Evolutionary conservation across 176 grass and related monocot genomes (phyloP), one percentile per base, ranked within the genome.

Genomic region (Raddia guianensis): DNA sequence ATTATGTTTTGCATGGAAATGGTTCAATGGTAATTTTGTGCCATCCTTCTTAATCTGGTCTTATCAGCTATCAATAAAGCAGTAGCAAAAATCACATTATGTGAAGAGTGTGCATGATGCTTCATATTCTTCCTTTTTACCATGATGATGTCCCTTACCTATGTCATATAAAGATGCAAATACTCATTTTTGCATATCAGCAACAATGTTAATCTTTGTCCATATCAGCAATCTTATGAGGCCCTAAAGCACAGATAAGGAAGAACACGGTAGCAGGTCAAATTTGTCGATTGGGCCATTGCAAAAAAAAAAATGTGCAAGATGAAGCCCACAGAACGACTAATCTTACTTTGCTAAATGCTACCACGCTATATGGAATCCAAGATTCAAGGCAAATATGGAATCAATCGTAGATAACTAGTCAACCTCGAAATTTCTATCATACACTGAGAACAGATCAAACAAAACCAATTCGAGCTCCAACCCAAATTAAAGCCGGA

Each of bases 1-100:
- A 53, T 47, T 49, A 59, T 70, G 18, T 63, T 85, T 64, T 80
- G 47, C 58, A 89, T 58, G 57, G 82, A 63, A 12, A 73, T 5
- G 27, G 43, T 78, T 67, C 15, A 49, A 83, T 73, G 69, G 43
- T 66, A 60, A 51, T 57, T 80, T 49, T 64, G 12, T 12, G 13
- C 5, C 42, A 15, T 40, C 54, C 49, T 40, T 43, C 3, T 45
- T 53, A 74, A 3, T 68, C 56, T 9, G 45, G 37, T 78, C 27
- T 27, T 27, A 27, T 27, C 0, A 27, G 73, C 58, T 65, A 65
- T 63, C 56, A 34, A 7, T 57, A 78, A 84, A 74, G 61, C 18
- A 73, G 44, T 50, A 45, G 18, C 16, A 77, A 61, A 81, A 27
- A 77, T 76, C 49, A 50, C 46, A 71, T 8, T 21, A 42, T 72